Percentiles rank a stretch among this genome's conserved stretches.
phyloP scores from a whole-genome alignment of 208 protist genomes.

The Dictyostelium gargantuum region DNA sequence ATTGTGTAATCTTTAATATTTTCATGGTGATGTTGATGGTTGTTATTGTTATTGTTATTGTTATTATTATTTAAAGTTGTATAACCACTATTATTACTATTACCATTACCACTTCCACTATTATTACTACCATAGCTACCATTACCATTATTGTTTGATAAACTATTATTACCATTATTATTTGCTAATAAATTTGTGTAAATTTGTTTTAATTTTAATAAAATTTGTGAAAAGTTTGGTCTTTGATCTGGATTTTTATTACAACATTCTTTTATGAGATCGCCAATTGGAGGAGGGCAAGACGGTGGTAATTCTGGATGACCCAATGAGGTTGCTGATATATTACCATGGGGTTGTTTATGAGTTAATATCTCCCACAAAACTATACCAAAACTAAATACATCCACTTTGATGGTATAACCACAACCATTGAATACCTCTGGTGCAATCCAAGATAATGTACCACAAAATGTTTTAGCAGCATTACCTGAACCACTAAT shows the following conservation, averaged over 20 bases:
- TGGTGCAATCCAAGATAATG: constrained; percentile 39
- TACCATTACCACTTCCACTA: background rate
- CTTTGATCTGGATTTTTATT: constrained; percentile 10
- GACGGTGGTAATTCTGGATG: background rate
- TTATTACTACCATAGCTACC: background rate
- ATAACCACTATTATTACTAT: background rate
- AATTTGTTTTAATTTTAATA: constrained; percentile 25
- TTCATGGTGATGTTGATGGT: background rate
- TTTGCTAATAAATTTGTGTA: background rate
- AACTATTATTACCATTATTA: background rate
- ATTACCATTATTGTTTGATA: background rate
- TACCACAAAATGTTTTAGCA: constrained; percentile 58
- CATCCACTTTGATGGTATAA: constrained; percentile 24
- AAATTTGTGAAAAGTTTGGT: constrained; percentile 43
- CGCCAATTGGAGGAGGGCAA: background rate
- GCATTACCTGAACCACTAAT: background rate
- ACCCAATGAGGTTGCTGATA: background rate
- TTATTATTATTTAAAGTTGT: background rate
- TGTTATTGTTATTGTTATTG: background rate
- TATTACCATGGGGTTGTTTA: constrained; percentile 49
- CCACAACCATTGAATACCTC: constrained; percentile 1
- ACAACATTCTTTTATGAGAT: constrained; percentile 47
- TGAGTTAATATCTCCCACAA: constrained; percentile 52
- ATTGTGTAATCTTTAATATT: constrained; percentile 6
- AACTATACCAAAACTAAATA: constrained; percentile 52